Conservation (phyloP, 108 stramenopile genomes). For the Skeletonema tropicum region DNA sequence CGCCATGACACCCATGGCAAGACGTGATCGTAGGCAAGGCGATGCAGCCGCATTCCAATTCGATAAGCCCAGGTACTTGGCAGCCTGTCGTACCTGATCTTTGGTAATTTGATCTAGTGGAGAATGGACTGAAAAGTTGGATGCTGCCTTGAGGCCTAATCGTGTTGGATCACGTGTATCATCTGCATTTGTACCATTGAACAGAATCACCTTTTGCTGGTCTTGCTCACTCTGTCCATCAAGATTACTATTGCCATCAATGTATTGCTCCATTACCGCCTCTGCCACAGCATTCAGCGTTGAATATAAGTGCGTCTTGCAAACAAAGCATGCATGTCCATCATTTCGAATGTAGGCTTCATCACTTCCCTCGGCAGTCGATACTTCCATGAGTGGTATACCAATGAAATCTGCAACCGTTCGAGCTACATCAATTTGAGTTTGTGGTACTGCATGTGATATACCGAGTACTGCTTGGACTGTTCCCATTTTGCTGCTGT, state of each 20-base stretch:
- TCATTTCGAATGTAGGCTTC: conserved; percentile 81
- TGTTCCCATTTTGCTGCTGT: conserved; percentile 14
- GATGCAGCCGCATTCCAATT: conserved; percentile 94
- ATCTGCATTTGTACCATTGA: conserved; percentile 95
- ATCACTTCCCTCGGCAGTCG: conserved; percentile 81
- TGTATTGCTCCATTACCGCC: conserved; percentile 33
- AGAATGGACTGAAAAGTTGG: conserved; percentile 74
- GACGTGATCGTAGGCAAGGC: conserved; percentile 89
- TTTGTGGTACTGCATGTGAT: conserved; percentile 79
- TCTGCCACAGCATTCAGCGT: conserved; percentile 67
- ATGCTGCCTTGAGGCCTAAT: conserved; percentile 77
- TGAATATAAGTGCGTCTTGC: conserved; percentile 94
- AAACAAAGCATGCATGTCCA: conserved; percentile 93
- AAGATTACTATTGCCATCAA: conserved; percentile 12
- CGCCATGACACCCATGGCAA: conserved; percentile 90
- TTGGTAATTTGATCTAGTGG: conserved; percentile 82
- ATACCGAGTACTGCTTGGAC: conserved; percentile 87
- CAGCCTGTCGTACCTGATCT: conserved; percentile 68
- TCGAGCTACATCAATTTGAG: conserved; percentile 77
- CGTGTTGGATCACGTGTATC: conserved; percentile 89
- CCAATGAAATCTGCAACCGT: conserved; percentile 75
- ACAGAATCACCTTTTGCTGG: conserved; percentile 54
- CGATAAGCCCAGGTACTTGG: conserved; percentile 76
- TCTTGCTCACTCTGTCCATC: conserved; percentile 13
- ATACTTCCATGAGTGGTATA: conserved; percentile 62